phyloP scores from a whole-genome alignment of 2,329 filamentous ascomycete genomes.

The Piedraia hortae region DNA sequence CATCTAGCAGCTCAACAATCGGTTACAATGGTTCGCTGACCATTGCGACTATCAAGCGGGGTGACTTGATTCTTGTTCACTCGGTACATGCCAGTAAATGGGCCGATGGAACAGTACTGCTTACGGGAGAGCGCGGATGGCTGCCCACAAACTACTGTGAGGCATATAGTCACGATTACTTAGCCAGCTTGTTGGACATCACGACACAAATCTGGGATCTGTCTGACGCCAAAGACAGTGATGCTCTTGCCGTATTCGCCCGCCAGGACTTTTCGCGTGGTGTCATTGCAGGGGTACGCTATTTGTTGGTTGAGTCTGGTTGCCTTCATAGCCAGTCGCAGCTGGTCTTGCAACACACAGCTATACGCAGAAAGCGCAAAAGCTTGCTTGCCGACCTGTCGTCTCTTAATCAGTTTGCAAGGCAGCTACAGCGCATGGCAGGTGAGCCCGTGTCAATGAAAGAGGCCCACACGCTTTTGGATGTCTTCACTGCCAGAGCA shows the following conservation, averaged over 20 bases:
- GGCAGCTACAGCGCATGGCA: slow-evolving; percentile 52
- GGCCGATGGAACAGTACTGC: slow-evolving; percentile 80
- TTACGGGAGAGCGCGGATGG: slow-evolving; percentile 74
- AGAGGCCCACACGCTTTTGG: slow-evolving; percentile 47
- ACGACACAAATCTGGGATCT: slow-evolving; percentile 83
- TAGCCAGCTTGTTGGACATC: slow-evolving; percentile 61
- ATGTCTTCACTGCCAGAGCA: slow-evolving; percentile 78
- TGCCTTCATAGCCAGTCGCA: slow-evolving; percentile 62
- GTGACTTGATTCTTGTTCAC: slow-evolving; percentile 80
- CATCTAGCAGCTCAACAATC: slow-evolving; percentile 47
- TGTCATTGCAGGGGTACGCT: slow-evolving; percentile 77
- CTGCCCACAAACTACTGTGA: slow-evolving; percentile 96
- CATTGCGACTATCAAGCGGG: slow-evolving; percentile 65
- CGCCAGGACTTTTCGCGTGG: slow-evolving; percentile 88
- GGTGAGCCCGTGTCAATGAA: slow-evolving; percentile 23
- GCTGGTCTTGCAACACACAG: slow-evolving; percentile 47
- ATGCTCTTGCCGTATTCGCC: slow-evolving; percentile 51
- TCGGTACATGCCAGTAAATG: slow-evolving; percentile 95
- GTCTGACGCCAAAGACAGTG: slow-evolving; percentile 35
- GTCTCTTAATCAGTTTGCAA: slow-evolving; percentile 65
- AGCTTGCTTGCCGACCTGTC: slow-evolving; percentile 72
- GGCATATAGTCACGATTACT: slow-evolving; percentile 67
- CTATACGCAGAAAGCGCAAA: slow-evolving; percentile 56
- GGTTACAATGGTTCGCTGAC: slow-evolving; percentile 34
- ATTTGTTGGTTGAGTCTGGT: slow-evolving; percentile 62